Evolutionary conservation across 208 protist species (phyloP).

Genomic region (Herpetomonas samuelpessoai): DNA sequence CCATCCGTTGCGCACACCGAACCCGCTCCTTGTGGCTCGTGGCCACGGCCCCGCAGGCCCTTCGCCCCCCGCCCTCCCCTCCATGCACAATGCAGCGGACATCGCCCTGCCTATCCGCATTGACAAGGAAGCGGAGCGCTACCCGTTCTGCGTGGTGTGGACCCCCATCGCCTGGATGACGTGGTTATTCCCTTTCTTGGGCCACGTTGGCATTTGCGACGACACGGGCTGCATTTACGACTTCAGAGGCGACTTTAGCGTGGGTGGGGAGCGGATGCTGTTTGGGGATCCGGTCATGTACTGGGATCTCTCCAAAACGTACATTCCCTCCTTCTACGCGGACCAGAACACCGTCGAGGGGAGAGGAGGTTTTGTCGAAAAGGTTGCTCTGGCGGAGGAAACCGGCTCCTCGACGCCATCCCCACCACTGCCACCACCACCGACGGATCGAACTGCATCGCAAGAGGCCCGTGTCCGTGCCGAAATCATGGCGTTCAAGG

Average conservation of each 20-base stretch:
- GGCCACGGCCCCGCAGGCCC: too few species aligned
- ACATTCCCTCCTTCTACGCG: constrained; percentile 22
- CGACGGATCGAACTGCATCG: not conserved
- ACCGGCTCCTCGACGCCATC: not conserved
- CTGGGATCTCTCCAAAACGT: constrained; percentile 32
- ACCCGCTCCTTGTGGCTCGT: too few species aligned
- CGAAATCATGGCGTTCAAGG: constrained; percentile 31
- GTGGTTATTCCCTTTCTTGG: constrained; percentile 73
- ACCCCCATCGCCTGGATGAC: constrained; percentile 64
- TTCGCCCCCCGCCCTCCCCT: too few species aligned
- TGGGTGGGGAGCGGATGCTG: constrained; percentile 64
- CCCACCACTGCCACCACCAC: not conserved
- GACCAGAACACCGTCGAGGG: too few species aligned
- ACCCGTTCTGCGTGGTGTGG: constrained; percentile 81
- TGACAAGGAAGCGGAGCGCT: constrained; percentile 36
- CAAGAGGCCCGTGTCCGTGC: not conserved
- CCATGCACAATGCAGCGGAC: too few species aligned
- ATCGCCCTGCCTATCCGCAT: constrained; percentile 21
- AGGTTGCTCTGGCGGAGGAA: not conserved
- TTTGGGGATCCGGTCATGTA: constrained; percentile 62
- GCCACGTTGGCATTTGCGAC: constrained; percentile 76
- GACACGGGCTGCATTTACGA: constrained; percentile 57
- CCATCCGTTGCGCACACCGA: too few species aligned
- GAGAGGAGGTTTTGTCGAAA: not conserved
- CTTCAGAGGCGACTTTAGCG: constrained; percentile 67